Evolutionary conservation across 1,139 yeast species (phyloP).

Genomic region (Blastobotrys malaysiensis): DNA sequence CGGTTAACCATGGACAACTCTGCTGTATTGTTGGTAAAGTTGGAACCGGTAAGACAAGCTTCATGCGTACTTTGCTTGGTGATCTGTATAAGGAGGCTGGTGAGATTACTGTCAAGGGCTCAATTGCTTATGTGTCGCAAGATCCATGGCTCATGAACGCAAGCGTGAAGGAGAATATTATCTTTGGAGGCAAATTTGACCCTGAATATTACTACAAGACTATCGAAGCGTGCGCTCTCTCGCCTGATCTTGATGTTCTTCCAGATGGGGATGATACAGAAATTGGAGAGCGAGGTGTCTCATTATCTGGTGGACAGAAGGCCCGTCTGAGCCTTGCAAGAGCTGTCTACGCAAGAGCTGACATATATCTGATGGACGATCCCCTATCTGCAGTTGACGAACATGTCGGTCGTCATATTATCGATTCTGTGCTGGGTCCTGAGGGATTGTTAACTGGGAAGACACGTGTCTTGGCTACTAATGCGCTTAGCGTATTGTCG

Average conservation of each 20-base stretch:
- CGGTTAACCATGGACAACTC: slow-evolving; percentile 72
- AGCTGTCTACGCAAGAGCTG: slow-evolving; percentile 93
- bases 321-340: slow-evolving; percentile 90
- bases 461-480: slow-evolving; percentile 74
- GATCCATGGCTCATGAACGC: slow-evolving; percentile 95
- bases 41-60: slow-evolving; percentile 88
- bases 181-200: slow-evolving; percentile 84
- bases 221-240: slow-evolving; percentile 81
- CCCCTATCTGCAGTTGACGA: slow-evolving; percentile 92
- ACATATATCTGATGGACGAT: slow-evolving; percentile 83
- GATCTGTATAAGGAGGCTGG: slow-evolving; percentile 80
- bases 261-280: slow-evolving; percentile 87
- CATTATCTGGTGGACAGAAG: slow-evolving; percentile 95
- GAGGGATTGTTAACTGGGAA: slow-evolving; percentile 62
- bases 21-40: slow-evolving; percentile 89
- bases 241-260: slow-evolving; percentile 68
- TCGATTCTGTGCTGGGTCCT: slow-evolving; percentile 53
- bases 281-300: slow-evolving; percentile 96
- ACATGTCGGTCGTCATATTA: slow-evolving; percentile 84
- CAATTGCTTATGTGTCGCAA: slow-evolving; percentile 87
- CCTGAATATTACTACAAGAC: slow-evolving; percentile 73
- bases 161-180: slow-evolving; percentile 78
- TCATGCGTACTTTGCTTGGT: slow-evolving; percentile 79
- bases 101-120: slow-evolving; percentile 65
- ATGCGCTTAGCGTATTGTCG: slow-evolving; percentile 66